A percentile compares a stretch with the other conserved stretches of the same genome.
Evolutionary conservation across 2,329 filamentous ascomycete species (phyloP).

Genomic region (Aspergillus pseudoglaucus): DNA sequence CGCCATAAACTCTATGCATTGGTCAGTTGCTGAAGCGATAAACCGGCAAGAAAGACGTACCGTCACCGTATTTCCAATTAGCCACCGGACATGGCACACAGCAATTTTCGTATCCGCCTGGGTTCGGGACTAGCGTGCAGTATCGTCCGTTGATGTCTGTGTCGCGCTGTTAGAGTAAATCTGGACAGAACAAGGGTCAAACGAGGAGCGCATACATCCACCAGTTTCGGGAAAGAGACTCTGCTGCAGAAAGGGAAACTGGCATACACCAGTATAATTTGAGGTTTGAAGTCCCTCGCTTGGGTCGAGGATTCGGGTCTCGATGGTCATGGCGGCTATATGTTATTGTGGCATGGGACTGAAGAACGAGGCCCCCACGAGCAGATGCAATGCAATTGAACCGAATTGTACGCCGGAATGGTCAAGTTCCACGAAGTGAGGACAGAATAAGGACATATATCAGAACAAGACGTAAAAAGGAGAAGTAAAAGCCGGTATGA

Average conservation of each 20-base stretch:
- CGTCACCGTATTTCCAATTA: constrained; percentile 62
- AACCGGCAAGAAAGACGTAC: constrained; percentile 28
- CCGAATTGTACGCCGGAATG: no score
- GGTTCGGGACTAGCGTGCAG: constrained; percentile 43
- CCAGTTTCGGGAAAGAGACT: constrained; percentile 52
- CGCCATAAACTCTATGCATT: constrained; percentile 40
- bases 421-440: no score
- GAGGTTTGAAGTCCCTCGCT: constrained; percentile 14
- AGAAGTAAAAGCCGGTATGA: no score
- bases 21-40: background rate
- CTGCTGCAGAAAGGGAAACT: constrained; percentile 62
- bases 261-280: constrained; percentile 48
- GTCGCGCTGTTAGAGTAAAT: background rate
- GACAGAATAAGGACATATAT: no score
- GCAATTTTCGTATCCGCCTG: constrained; percentile 54
- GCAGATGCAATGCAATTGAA: no score
- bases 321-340: background rate
- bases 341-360: no score
- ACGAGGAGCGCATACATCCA: constrained; percentile 55
- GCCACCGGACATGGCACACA: constrained; percentile 87
- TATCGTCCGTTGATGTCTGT: constrained; percentile 53
- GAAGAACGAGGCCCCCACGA: no score
- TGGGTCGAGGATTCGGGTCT: background rate
- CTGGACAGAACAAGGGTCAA: background rate
- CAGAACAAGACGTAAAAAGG: no score